Base-by-base conservation (phyloP, 495 filamentous ascomycete species). In the Aeminium ludgeri region DNA sequence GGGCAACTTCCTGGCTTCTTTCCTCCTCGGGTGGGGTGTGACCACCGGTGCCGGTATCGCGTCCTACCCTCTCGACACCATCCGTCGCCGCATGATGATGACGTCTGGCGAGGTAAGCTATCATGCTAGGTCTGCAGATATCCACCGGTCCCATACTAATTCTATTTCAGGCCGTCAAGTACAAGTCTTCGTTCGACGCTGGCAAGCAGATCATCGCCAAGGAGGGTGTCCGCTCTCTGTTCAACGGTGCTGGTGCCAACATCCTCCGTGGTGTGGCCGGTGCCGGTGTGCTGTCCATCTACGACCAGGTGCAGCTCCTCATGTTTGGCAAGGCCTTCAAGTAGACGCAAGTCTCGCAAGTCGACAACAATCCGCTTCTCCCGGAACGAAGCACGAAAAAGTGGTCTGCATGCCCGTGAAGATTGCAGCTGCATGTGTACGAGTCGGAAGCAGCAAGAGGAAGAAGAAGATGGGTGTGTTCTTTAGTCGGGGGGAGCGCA, bases 71-170 rank as follows among this genome's bases (percentile, higher is more conserved):
- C 82, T 96, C 55, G 89, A 97, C 65, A 97, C 89, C 59, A 79
- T 97, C 72, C 89, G 89, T 78, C 86, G 89, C 77, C 89, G 89
- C 74, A 97, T 97, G 89, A 97, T 97, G 89, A 97, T 97, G 89
- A 95, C 86, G 55, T 80, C 76, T 52, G 76, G 76, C 64, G 76
- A 80, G 66, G 73, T 77, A 63, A 56, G 72, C 65, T 44, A n/a
- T 34, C 20, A 20, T 27, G 15, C 25, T 15, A 29, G 20, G 10
- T 25, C 6, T n/a, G 15, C 25, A 31, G 17, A n/a, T 18, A 30
- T 17, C 10, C 8, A 18, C 19, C 10, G 11, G 15, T 39, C 10
- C 20, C 1, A 28, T 20, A 27, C 18, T 29, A 43, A 38, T 37
- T 12, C 27, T 38, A 35, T 53, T 49, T 29, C 43, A 91, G 82